phyloP scores from a whole-genome alignment of 345 rosid species.

The Diplotaxis tenuifolia region DNA sequence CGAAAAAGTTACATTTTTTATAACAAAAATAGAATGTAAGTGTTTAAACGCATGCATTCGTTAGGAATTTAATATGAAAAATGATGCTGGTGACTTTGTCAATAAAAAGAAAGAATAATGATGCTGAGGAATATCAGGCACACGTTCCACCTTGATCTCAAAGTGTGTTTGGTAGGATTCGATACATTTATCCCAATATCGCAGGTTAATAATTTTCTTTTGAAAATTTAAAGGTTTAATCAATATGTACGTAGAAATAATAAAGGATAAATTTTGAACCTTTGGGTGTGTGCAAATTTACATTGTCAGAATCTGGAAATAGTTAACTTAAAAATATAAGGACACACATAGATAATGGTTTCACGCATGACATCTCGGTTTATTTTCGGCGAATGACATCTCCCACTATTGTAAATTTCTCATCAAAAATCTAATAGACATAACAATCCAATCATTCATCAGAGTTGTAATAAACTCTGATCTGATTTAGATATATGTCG shows the following conservation, averaged over 20 bases:
- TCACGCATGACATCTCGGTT: neutral
- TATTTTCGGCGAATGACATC: neutral
- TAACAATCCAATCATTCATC: neutral
- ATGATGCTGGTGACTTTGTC: neutral
- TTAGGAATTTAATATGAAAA: neutral
- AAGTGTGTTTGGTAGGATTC: constrained; percentile 28
- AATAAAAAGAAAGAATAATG: neutral
- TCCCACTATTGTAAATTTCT: neutral
- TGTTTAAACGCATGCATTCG: neutral
- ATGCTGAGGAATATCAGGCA: constrained; percentile 38
- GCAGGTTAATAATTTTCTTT: neutral
- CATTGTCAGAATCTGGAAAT: neutral
- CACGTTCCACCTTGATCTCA: constrained; percentile 34
- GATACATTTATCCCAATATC: neutral
- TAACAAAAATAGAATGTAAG: neutral
- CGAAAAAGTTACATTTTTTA: neutral
- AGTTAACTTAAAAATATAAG: neutral
- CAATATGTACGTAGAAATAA: neutral
- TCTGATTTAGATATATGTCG: neutral
- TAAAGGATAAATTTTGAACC: neutral
- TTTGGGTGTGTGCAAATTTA: neutral
- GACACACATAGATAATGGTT: neutral
- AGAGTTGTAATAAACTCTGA: neutral
- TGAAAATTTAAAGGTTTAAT: neutral
- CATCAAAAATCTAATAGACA: neutral